Conservation (phyloP, 2,329 filamentous ascomycete genomes). For the Chaetomium sp. region DNA sequence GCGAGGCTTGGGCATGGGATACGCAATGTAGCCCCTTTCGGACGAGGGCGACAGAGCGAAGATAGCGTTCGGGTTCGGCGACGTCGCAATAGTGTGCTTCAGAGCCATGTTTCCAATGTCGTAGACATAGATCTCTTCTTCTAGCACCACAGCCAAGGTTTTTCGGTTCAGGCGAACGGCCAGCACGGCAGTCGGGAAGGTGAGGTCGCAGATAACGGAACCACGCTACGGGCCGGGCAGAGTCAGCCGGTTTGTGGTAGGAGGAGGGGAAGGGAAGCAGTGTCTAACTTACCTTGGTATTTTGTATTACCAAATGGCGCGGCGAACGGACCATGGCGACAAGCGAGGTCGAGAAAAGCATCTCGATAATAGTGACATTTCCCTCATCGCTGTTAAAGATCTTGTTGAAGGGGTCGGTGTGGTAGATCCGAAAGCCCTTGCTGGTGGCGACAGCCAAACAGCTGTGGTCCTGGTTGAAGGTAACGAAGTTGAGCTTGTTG, state of each 20-base stretch:
- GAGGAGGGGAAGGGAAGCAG: background rate
- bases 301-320: conserved; percentile 90
- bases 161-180: conserved; percentile 94
- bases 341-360: conserved; percentile 97
- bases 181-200: conserved; percentile 93
- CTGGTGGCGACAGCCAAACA: conserved; percentile 93
- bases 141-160: conserved; percentile 86
- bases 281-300: conserved; percentile 74
- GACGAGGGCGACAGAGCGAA: conserved; percentile 92
- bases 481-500: conserved; percentile 89
- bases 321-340: conserved; percentile 93
- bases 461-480: conserved; percentile 98
- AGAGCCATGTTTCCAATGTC: conserved; percentile 99
- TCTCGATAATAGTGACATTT: conserved; percentile 94
- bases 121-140: conserved; percentile 97
- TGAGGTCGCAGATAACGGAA: conserved; percentile 95
- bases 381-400: conserved; percentile 93
- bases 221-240: conserved; percentile 50
- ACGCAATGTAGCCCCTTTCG: conserved; percentile 93
- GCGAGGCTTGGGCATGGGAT: conserved; percentile 77
- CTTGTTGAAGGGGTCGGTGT: conserved; percentile 93
- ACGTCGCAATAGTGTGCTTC: conserved; percentile 88
- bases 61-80: conserved; percentile 87
- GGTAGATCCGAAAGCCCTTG: conserved; percentile 93
- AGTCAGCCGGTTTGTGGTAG: conserved; percentile 7